phyloP scores from a whole-genome alignment of 495 filamentous ascomycete species.

The Lentithecium fluviatile region DNA sequence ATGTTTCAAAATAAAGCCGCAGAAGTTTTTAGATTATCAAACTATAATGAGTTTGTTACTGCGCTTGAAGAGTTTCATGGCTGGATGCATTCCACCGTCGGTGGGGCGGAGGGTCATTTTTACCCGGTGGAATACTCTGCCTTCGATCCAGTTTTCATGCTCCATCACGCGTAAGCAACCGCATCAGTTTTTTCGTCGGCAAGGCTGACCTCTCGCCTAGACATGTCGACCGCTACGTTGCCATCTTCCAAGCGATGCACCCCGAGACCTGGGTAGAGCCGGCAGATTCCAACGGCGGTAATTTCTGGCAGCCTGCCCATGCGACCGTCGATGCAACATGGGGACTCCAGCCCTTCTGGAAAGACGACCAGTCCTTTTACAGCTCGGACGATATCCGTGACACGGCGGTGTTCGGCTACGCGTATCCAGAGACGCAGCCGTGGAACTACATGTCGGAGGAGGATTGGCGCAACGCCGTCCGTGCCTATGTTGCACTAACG shows the following conservation, averaged over 20 bases:
- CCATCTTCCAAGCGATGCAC: conserved; percentile 47
- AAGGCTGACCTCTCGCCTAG: conserved; percentile 48
- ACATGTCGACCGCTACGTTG: conserved; percentile 52
- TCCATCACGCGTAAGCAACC: conserved; percentile 23
- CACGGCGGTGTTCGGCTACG: conserved; percentile 46
- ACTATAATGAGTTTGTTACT: conserved; percentile 9
- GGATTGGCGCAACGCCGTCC: conserved; percentile 2
- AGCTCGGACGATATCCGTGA: conserved; percentile 44
- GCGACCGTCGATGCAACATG: conserved; percentile 42
- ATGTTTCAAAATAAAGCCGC: conserved; percentile 1
- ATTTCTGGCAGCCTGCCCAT: conserved; percentile 39
- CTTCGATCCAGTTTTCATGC: conserved; percentile 26
- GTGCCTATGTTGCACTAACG: conserved; percentile 8
- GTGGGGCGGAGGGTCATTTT: conserved; percentile 18
- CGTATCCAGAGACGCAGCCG: conserved; percentile 46
- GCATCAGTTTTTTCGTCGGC: neutral
- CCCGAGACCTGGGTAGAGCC: conserved; percentile 38
- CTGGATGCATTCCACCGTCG: conserved; percentile 13
- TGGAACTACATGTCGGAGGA: conserved; percentile 14
- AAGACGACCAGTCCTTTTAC: conserved; percentile 40
- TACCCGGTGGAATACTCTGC: conserved; percentile 23
- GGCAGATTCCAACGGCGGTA: conserved; percentile 29
- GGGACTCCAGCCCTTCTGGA: conserved; percentile 50
- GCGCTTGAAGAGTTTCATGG: conserved; percentile 15
- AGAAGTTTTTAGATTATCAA: neutral